phyloP scores from a whole-genome alignment of 2,329 filamentous ascomycete species.

The Apiospora hydei region DNA sequence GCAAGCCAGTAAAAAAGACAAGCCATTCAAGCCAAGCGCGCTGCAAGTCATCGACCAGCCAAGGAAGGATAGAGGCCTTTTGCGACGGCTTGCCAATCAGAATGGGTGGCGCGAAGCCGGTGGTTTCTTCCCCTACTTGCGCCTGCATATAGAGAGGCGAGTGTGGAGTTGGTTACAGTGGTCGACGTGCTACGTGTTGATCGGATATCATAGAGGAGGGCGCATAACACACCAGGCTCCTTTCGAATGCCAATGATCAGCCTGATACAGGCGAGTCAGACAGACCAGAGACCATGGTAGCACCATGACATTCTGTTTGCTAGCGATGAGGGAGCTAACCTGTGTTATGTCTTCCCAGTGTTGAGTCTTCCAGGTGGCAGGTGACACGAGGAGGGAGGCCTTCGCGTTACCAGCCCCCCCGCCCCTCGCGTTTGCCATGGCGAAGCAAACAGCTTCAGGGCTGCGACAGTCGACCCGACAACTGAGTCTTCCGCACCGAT shows the following conservation, averaged over 20 bases:
- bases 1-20: slow-evolving; percentile 11
- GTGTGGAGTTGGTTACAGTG: slow-evolving; percentile 10
- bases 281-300: background rate
- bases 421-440: background rate
- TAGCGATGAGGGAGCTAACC: background rate
- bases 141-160: slow-evolving; percentile 15
- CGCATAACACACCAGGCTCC: slow-evolving; percentile 18
- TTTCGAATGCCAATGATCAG: slow-evolving; percentile 10
- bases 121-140: background rate
- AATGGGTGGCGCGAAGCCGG: slow-evolving; percentile 5
- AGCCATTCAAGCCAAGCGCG: slow-evolving; percentile 13
- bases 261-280: slow-evolving; percentile 19
- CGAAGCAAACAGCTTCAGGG: slow-evolving; percentile 12
- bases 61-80: slow-evolving; percentile 5
- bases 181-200: slow-evolving; percentile 14
- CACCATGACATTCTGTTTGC: background rate
- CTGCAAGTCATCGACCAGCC: slow-evolving; percentile 24
- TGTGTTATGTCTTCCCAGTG: background rate
- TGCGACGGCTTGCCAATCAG: slow-evolving; percentile 18
- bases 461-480: slow-evolving; percentile 10
- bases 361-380: background rate
- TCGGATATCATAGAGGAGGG: background rate
- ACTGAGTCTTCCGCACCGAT: slow-evolving; percentile 5
- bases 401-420: slow-evolving; percentile 6
- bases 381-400: background rate